phyloP scores from a whole-genome alignment of 2,329 filamentous ascomycete genomes.

The Aschersonia sp. region DNA sequence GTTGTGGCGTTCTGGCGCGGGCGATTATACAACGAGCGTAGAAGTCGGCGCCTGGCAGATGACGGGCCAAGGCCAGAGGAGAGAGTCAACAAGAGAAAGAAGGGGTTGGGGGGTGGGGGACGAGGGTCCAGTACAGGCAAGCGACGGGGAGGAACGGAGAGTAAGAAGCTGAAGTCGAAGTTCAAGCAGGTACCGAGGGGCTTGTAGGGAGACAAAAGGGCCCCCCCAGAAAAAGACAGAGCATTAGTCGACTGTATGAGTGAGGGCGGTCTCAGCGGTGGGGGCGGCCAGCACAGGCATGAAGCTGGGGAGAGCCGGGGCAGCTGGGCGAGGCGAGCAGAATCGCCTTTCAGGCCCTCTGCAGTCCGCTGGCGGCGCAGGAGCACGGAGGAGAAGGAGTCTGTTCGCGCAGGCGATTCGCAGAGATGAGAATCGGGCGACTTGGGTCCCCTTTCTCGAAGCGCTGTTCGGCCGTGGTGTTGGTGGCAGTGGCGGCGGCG shows the following conservation, averaged over 20 bases:
- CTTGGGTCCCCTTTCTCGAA: background rate
- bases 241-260: background rate
- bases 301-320: background rate
- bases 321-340: background rate
- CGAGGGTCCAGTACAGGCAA: background rate
- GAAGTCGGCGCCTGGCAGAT: background rate
- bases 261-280: slow-evolving; percentile 1
- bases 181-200: background rate
- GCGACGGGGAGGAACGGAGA: background rate
- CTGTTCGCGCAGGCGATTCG: background rate
- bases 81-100: background rate
- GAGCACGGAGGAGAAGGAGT: background rate
- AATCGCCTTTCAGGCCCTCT: background rate
- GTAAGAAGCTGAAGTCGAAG: slow-evolving; percentile 1
- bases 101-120: background rate
- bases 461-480: background rate
- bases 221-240: background rate
- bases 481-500: background rate
- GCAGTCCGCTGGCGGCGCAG: too few relatives aligned
- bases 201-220: background rate
- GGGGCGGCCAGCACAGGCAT: background rate
- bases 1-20: background rate
- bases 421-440: too few relatives aligned
- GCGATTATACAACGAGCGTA: background rate
- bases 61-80: background rate